Percentiles rank a stretch among this genome's conserved stretches.
Evolutionary conservation across 176 grass and related monocot species (phyloP).

Genomic region (Oryza longistaminata): DNA sequence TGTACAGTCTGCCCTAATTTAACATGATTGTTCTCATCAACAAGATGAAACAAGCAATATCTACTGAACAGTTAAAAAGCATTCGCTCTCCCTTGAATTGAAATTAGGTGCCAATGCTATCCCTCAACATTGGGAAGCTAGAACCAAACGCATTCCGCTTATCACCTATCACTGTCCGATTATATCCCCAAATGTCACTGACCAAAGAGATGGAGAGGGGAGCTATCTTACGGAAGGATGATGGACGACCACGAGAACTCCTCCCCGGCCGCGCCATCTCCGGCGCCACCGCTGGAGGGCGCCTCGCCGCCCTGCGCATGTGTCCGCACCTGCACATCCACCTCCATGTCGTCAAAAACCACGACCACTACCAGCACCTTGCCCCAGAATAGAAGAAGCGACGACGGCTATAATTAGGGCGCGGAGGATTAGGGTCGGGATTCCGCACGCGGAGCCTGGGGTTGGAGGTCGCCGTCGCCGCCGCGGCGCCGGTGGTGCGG

Average conservation of each 20-base stretch:
- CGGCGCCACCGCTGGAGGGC: background rate
- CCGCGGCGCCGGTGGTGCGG: constrained; percentile 13
- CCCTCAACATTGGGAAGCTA: background rate
- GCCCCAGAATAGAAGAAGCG: constrained; percentile 36
- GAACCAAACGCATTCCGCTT: constrained; percentile 9
- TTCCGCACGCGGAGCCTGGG: constrained; percentile 42
- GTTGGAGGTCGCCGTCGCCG: background rate
- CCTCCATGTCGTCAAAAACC: constrained; percentile 44
- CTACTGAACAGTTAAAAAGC: background rate
- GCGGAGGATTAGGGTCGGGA: background rate
- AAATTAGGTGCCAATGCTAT: background rate
- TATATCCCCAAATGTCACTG: background rate
- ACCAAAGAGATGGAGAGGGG: too few species aligned
- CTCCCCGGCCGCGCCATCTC: constrained; percentile 8
- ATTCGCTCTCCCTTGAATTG: background rate
- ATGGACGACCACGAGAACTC: constrained; percentile 58
- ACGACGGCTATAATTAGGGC: constrained; percentile 31
- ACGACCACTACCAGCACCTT: background rate
- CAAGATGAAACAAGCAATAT: background rate
- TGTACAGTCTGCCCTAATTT: background rate
- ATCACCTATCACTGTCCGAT: background rate
- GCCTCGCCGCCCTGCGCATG: constrained; percentile 48
- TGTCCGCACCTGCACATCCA: constrained; percentile 50
- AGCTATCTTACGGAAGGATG: constrained; percentile 65
- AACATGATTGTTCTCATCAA: background rate